Percentiles rank a stretch among this genome's conserved stretches.
These are phyloP conservation scores for Phytophthora sansomeana DNA, from an alignment of 352 stramenopile genomes.

Conservation along the genomic window DNA sequence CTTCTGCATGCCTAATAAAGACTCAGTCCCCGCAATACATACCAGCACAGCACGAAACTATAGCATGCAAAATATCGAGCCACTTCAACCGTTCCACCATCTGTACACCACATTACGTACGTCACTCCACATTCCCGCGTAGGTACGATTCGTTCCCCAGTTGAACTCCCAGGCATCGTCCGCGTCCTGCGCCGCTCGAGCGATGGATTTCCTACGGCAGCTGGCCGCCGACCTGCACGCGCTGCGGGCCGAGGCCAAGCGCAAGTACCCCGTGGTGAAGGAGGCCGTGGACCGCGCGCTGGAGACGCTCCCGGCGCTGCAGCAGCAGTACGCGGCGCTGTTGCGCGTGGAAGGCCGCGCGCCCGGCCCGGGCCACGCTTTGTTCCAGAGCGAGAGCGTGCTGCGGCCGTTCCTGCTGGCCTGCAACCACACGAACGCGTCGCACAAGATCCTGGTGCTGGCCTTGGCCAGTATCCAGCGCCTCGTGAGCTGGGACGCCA, in stretches of 20 bases:
- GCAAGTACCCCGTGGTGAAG: constrained; percentile 95
- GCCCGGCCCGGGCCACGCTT: constrained; percentile 89
- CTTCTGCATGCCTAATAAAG: too few species aligned
- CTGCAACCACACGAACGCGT: constrained; percentile 97
- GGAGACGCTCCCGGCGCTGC: constrained; percentile 92
- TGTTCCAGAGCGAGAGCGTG: constrained; percentile 96
- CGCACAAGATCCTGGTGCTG: constrained; percentile 93
- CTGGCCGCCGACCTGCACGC: constrained; percentile 90
- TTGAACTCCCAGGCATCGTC: background rate
- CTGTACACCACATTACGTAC: background rate
- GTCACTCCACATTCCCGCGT: background rate
- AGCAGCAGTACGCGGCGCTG: constrained; percentile 94
- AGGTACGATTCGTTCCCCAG: background rate
- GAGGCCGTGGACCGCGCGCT: constrained; percentile 96
- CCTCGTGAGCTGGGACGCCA: constrained; percentile 95
- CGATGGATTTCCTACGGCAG: constrained; percentile 94
- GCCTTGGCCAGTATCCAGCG: constrained; percentile 95
- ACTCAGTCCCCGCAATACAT: too few species aligned
- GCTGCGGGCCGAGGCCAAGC: constrained; percentile 86
- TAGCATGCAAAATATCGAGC: too few species aligned
- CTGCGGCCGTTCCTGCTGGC: constrained; percentile 97
- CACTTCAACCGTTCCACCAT: background rate
- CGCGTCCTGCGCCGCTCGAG: background rate
- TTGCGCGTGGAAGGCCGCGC: constrained; percentile 72
- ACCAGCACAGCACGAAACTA: too few species aligned